Base-by-base conservation (phyloP, 352 stramenopile species). In the Hyaloperonospora arabidopsidis region DNA sequence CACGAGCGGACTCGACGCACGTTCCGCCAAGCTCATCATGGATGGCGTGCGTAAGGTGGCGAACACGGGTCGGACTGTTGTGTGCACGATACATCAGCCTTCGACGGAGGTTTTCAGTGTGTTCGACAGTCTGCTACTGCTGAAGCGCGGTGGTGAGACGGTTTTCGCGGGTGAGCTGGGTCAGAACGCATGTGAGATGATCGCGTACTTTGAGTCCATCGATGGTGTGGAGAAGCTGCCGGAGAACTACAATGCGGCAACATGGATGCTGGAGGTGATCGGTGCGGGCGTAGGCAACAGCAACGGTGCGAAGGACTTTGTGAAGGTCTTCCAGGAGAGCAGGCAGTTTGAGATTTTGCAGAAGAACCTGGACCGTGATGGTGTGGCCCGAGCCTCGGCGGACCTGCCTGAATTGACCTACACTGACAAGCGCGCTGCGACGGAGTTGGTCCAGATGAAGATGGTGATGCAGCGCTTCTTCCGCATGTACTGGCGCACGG, bases 51-150 rank as follows among this genome's bases (percentile, higher is more conserved):
- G 89, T 45, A 92, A 94, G 55, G 75, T 96, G 39, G 86, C 87
- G 1, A 44, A 68, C 53, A 76, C 75, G 18, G 84, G 84, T 0
- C 64, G 75, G 14, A 92, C 79, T 1, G 67, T 97, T 13, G 63
- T 97, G 3, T 96, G 91, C 39, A 97, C 87, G 29, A 97, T 97
- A 64, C 89, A 97, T 64, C 91, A 97, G 67, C 91, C 91, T 34
- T 83, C 72, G 10, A 78, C 74, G 1, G 80, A 95, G 45, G 79
- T 96, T 1, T 96, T 96, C 44, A 76, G 46, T 28, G 53, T 66
- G 1, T 66, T 66, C 19, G 52, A 66, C 47, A 61, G 48, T 45
- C 18, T 66, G 41, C 8, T 66, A 13, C 43, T 66, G 12, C 36
- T 66, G 11, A 66, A 66, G 25, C 59, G 57, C 22, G 57, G 52